These are phyloP conservation scores for Bryoerythrophyllum caledonicum DNA, from an alignment of 225 moss, liverwort and hornwort genomes.

Conservation along the genomic window DNA sequence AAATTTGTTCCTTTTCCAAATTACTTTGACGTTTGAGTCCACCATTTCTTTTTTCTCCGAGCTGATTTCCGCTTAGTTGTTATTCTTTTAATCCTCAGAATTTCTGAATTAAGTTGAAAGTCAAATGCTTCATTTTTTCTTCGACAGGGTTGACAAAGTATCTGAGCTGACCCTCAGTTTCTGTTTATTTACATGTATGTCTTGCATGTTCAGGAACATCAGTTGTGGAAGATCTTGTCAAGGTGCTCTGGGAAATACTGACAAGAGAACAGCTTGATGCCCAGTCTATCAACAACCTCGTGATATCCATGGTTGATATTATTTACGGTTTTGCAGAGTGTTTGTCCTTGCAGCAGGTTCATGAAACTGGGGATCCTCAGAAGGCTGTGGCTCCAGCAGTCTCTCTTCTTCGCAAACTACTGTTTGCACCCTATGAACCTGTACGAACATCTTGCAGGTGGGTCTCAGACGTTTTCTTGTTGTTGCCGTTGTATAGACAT, in stretches of 20 bases:
- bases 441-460: conserved; percentile 99
- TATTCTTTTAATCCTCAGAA: conserved; percentile 9
- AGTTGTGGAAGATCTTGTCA: conserved; percentile 90
- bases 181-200: conserved; percentile 29
- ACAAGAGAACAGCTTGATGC: conserved; percentile 95
- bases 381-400: conserved; percentile 89
- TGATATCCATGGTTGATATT: conserved; percentile 96
- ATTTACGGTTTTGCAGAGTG: conserved; percentile 98
- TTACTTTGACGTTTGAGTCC: not conserved
- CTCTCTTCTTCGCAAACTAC: conserved; percentile 76
- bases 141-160: not conserved
- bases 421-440: conserved; percentile 97
- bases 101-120: not conserved
- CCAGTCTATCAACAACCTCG: conserved; percentile 93
- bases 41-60: not conserved
- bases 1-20: not conserved
- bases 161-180: not conserved
- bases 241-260: conserved; percentile 96
- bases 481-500: not conserved
- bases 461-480: conserved; percentile 2
- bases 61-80: not conserved
- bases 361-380: conserved; percentile 56
- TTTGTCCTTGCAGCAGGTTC: conserved; percentile 69
- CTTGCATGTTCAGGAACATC: conserved; percentile 66
- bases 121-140: not conserved